Evolutionary conservation across 1,284 basidiomycete genomes (phyloP).

Genomic region (Cutaneotrichosporon mucoides): DNA sequence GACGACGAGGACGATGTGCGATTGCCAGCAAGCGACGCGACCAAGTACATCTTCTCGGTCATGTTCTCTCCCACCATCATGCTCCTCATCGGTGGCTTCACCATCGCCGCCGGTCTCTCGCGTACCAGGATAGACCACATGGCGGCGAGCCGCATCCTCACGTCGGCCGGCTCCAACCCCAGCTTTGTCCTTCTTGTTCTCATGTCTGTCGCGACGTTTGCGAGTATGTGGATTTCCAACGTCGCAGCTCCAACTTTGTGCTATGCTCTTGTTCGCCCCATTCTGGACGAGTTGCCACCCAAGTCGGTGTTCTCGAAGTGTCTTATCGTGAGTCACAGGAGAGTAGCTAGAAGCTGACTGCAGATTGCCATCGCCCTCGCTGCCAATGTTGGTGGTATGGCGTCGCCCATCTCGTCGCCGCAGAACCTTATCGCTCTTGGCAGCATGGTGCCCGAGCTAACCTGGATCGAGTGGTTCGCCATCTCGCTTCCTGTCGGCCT

Average conservation of each 20-base stretch:
- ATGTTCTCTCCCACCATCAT: constrained; percentile 71
- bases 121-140: constrained; percentile 97
- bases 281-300: constrained; percentile 83
- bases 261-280: constrained; percentile 97
- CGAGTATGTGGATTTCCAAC: constrained; percentile 99
- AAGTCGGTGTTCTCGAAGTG: constrained; percentile 84
- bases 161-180: constrained; percentile 82
- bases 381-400: constrained; percentile 97
- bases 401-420: constrained; percentile 85
- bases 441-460: constrained; percentile 79
- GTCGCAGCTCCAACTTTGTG: constrained; percentile 96
- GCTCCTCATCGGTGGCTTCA: constrained; percentile 96
- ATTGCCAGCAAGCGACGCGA: constrained; percentile 66
- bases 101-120: constrained; percentile 91
- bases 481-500: constrained; percentile 88
- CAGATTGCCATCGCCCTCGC: constrained; percentile 94
- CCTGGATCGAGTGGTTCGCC: constrained; percentile 92
- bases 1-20: constrained; percentile 54
- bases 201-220: constrained; percentile 96
- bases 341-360: background rate
- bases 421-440: constrained; percentile 93
- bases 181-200: constrained; percentile 84
- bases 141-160: constrained; percentile 86
- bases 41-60: constrained; percentile 67
- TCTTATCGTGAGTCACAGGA: constrained; percentile 66